Percentiles rank a stretch among this genome's conserved stretches.
Evolutionary conservation across 2,329 filamentous ascomycete genomes (phyloP).

Genomic region (Fusarium xyrophilum): DNA sequence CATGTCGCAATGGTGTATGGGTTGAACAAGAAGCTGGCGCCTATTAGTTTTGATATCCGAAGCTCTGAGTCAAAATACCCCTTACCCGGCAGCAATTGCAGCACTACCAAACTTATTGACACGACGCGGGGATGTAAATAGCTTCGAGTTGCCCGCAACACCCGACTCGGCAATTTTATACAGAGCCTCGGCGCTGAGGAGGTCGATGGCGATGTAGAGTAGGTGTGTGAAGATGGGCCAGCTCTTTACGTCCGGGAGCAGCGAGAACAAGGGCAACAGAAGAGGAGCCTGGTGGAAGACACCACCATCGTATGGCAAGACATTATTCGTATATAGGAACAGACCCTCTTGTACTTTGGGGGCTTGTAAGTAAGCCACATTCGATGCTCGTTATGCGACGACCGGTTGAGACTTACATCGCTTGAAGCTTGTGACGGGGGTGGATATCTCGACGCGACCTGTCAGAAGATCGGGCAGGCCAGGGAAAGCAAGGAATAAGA

Average conservation of each 20-base stretch:
- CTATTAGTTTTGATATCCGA: slow-evolving; percentile 19
- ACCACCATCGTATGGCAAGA: slow-evolving; percentile 96
- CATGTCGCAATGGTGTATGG: slow-evolving; percentile 93
- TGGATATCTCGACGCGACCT: slow-evolving; percentile 93
- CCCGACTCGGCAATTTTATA: slow-evolving; percentile 81
- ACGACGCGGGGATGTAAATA: slow-evolving; percentile 80
- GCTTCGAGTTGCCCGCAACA: slow-evolving; percentile 74
- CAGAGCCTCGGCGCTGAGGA: slow-evolving; percentile 82
- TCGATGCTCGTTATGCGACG: background rate
- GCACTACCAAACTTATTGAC: slow-evolving; percentile 76
- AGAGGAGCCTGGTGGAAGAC: slow-evolving; percentile 84
- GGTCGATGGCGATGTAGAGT: slow-evolving; percentile 81
- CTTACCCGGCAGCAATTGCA: slow-evolving; percentile 80
- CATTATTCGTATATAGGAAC: slow-evolving; percentile 94
- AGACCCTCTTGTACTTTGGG: slow-evolving; percentile 80
- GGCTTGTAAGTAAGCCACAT: slow-evolving; percentile 6
- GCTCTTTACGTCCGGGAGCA: slow-evolving; percentile 74
- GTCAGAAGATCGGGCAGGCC: slow-evolving; percentile 84
- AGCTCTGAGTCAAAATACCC: background rate
- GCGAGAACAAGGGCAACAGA: slow-evolving; percentile 87
- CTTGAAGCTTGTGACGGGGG: slow-evolving; percentile 97
- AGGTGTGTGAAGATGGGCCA: slow-evolving; percentile 78
- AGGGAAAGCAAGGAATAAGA: slow-evolving; percentile 83
- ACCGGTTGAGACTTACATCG: slow-evolving; percentile 67
- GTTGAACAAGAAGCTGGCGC: slow-evolving; percentile 83